These are phyloP conservation scores for Boletus tomentosulus DNA, from an alignment of 768 basidiomycete genomes.

Conservation along the genomic window DNA sequence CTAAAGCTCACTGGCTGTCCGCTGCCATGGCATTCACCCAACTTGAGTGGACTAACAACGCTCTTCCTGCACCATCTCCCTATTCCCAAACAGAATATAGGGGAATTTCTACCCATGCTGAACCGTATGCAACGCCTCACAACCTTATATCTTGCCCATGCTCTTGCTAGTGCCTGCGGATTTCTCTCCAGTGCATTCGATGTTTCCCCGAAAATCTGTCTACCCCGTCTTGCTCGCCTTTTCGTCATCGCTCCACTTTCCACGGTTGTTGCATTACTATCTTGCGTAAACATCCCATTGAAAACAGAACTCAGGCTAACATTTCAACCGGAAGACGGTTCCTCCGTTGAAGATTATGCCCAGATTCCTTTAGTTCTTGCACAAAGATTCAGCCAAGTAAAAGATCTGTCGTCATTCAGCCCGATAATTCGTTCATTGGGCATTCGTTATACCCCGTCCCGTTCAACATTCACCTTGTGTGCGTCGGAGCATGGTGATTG, in stretches of 20 bases:
- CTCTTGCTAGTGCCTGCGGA: conserved; percentile 16
- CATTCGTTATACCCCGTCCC: not conserved
- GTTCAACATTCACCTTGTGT: not conserved
- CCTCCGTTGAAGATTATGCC: not conserved
- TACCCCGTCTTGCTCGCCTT: not conserved
- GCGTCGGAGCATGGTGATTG: not conserved
- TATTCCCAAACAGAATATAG: conserved; percentile 21
- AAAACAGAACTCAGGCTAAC: not conserved
- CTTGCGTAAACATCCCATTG: not conserved
- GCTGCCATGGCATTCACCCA: not conserved
- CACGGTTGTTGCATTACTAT: not conserved
- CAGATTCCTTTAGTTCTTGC: not conserved
- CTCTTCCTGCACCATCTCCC: conserved; percentile 28
- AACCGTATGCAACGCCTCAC: conserved; percentile 32
- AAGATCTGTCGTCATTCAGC: not conserved
- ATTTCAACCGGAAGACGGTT: not conserved
- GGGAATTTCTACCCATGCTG: conserved; percentile 31
- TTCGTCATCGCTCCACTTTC: not conserved
- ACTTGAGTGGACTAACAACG: conserved; percentile 27
- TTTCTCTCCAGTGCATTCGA: not conserved
- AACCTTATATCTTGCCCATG: conserved; percentile 30
- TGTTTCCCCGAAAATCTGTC: not conserved
- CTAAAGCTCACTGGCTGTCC: not conserved
- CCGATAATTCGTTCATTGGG: not conserved
- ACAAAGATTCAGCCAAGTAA: not conserved